Conservation (phyloP, 225 moss, liverwort and hornwort species). For the Antitrichia curtipendula region DNA sequence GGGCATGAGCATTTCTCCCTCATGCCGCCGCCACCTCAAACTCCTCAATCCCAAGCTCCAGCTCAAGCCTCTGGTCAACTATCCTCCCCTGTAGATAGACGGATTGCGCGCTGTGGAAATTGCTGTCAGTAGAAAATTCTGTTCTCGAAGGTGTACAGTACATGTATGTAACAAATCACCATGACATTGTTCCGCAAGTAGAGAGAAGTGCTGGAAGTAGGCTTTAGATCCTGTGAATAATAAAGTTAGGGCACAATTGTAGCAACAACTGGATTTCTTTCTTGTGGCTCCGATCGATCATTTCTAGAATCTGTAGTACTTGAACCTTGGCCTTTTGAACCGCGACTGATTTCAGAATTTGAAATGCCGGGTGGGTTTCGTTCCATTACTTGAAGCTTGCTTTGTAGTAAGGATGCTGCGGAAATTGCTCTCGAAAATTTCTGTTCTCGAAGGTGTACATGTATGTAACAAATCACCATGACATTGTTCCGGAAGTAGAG, state of each 20-base stretch:
- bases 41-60: constrained; percentile 43
- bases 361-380: not conserved
- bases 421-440: not conserved
- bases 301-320: not conserved
- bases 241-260: not conserved
- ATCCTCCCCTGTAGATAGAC: not conserved
- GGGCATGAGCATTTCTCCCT: constrained; percentile 68
- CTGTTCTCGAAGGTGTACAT: not conserved
- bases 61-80: constrained; percentile 34
- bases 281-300: not conserved
- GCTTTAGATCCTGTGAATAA: not conserved
- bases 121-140: not conserved
- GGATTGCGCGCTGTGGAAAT: not conserved
- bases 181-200: not conserved
- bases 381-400: not conserved
- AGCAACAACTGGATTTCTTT: no score
- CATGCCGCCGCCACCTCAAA: constrained; percentile 48
- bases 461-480: not conserved
- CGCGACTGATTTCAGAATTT: not conserved
- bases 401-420: no score
- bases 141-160: not conserved
- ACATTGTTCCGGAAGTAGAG: not conserved
- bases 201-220: not conserved
- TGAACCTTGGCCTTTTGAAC: not conserved
- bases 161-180: not conserved